Evolutionary conservation across 2,329 filamentous ascomycete genomes (phyloP).

Genomic region (Colletotrichum trifolii): DNA sequence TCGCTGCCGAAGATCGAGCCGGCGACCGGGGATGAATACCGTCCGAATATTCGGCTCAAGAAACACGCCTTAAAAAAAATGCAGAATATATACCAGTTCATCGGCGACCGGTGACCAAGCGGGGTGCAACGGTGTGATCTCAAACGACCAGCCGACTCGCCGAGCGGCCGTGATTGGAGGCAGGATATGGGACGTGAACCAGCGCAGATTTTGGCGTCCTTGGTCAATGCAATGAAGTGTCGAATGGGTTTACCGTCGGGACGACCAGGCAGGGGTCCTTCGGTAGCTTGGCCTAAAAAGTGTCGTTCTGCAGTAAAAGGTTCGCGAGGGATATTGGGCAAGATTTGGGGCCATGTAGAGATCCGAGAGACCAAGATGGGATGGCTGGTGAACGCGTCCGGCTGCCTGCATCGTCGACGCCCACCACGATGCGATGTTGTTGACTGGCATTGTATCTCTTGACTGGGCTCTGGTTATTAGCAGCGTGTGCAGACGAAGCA

Average conservation of each 20-base stretch:
- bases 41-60: no score
- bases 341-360: background rate
- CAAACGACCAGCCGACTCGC: background rate
- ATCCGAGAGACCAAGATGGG: background rate
- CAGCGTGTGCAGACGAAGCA: no score
- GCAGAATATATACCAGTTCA: no score
- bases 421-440: conserved; percentile 3
- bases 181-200: conserved; percentile 1
- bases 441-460: background rate
- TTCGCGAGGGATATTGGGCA: background rate
- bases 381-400: conserved; percentile 17
- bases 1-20: no score
- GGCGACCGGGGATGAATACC: no score
- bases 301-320: background rate
- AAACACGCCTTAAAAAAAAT: no score
- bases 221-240: conserved; percentile 8
- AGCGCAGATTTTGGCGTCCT: conserved; percentile 16
- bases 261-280: conserved; percentile 11
- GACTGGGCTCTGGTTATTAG: background rate
- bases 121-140: background rate
- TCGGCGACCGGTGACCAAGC: background rate
- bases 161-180: background rate
- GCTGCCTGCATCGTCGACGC: conserved; percentile 12
- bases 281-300: background rate
- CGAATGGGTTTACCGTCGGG: conserved; percentile 16